phyloP scores from a whole-genome alignment of 306 rosid species.

The Castanopsis chinensis region DNA sequence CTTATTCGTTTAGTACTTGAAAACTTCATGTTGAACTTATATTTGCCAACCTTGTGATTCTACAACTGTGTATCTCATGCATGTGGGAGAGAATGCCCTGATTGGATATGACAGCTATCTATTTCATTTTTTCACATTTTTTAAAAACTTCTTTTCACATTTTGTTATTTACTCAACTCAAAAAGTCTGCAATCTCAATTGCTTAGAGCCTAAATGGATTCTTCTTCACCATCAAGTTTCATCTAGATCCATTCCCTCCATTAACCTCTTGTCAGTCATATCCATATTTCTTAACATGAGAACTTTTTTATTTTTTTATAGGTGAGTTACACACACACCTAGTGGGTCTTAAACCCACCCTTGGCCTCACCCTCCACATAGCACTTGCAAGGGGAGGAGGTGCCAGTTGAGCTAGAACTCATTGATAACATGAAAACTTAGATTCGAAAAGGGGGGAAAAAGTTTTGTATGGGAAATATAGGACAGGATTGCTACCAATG shows the following conservation, averaged over 20 bases:
- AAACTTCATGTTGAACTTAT: background rate
- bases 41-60: background rate
- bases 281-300: background rate
- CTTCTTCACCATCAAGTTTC: conserved; percentile 12
- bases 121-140: background rate
- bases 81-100: background rate
- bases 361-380: too few species aligned
- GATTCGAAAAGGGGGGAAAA: background rate
- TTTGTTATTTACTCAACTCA: background rate
- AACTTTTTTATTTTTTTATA: background rate
- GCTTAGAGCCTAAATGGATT: background rate
- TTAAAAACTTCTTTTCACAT: background rate
- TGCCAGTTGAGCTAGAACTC: too few species aligned
- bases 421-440: too few species aligned
- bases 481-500: background rate
- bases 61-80: background rate
- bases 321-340: too few species aligned
- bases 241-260: conserved; percentile 10
- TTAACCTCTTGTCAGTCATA: background rate
- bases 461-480: background rate
- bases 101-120: background rate
- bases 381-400: too few species aligned
- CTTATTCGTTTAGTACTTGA: background rate
- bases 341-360: too few species aligned
- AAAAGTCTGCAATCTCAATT: conserved; percentile 6